phyloP scores from a whole-genome alignment of 2,329 filamentous ascomycete species.

The Neofusicoccum laricinum region DNA sequence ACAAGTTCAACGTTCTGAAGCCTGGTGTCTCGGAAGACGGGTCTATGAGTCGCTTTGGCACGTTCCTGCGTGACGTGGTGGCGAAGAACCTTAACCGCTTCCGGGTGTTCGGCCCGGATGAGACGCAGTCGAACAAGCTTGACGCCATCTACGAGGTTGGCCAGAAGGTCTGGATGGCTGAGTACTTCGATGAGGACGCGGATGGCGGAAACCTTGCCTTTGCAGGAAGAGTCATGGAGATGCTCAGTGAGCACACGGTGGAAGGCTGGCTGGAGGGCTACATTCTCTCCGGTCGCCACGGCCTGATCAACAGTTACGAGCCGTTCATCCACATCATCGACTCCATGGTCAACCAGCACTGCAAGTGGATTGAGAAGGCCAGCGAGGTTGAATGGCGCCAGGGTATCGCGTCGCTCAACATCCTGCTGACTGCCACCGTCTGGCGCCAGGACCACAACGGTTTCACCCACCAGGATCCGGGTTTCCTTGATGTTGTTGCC shows the following conservation, averaged over 20 bases:
- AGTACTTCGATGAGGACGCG: constrained; percentile 72
- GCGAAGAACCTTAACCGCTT: constrained; percentile 64
- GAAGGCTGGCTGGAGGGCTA: constrained; percentile 83
- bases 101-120: constrained; percentile 74
- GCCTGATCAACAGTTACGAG: constrained; percentile 77
- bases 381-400: constrained; percentile 75
- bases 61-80: constrained; percentile 66
- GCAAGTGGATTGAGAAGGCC: constrained; percentile 82
- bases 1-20: constrained; percentile 60
- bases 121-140: constrained; percentile 80
- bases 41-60: constrained; percentile 69
- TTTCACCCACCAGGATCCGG: constrained; percentile 78
- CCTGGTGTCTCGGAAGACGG: constrained; percentile 56
- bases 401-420: constrained; percentile 73
- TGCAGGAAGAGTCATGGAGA: constrained; percentile 73
- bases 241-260: constrained; percentile 76
- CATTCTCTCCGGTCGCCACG: constrained; percentile 70
- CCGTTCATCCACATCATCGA: constrained; percentile 81
- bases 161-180: constrained; percentile 78
- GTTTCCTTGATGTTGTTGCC: constrained; percentile 74
- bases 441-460: constrained; percentile 84
- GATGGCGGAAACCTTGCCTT: constrained; percentile 71
- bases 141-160: constrained; percentile 67
- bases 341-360: constrained; percentile 83
- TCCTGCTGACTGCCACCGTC: constrained; percentile 73